phyloP scores from a whole-genome alignment of 768 basidiomycete species.

The Leccinum imitatum region DNA sequence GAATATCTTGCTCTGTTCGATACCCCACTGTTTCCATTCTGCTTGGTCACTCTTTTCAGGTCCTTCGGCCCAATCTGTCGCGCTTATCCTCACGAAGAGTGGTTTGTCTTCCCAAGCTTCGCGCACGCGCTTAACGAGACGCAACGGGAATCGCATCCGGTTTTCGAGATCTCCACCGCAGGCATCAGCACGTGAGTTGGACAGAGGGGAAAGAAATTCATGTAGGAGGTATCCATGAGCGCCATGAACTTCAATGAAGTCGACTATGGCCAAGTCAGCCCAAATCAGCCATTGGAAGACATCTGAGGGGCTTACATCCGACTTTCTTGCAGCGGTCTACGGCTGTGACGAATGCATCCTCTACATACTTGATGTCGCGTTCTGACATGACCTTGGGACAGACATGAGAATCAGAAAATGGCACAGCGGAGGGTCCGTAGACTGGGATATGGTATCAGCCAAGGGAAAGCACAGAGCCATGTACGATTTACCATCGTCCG shows the following conservation, averaged over 20 bases:
- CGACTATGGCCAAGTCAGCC: slow-evolving; percentile 40
- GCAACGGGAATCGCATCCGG: slow-evolving; percentile 66
- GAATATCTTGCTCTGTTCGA: slow-evolving; percentile 70
- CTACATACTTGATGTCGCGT: slow-evolving; percentile 53
- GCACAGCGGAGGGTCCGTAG: slow-evolving; percentile 56
- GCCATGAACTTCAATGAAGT: slow-evolving; percentile 71
- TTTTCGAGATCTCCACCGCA: slow-evolving; percentile 78
- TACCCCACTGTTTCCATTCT: slow-evolving; percentile 68
- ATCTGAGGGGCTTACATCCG: slow-evolving; percentile 50
- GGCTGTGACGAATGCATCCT: slow-evolving; percentile 59
- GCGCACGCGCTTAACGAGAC: slow-evolving; percentile 52
- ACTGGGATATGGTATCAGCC: slow-evolving; percentile 39
- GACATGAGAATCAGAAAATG: slow-evolving; percentile 53
- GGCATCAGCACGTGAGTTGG: slow-evolving; percentile 66
- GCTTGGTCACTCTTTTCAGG: slow-evolving; percentile 54
- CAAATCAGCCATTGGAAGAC: background rate
- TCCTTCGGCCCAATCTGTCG: slow-evolving; percentile 62
- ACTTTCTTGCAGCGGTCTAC: slow-evolving; percentile 53
- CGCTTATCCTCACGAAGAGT: slow-evolving; percentile 70
- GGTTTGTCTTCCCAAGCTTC: slow-evolving; percentile 61
- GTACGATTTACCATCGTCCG: slow-evolving; percentile 48
- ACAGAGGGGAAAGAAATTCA: slow-evolving; percentile 70
- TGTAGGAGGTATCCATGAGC: slow-evolving; percentile 68
- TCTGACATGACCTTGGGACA: slow-evolving; percentile 59
- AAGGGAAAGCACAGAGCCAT: background rate